Base-by-base conservation (phyloP, 1,284 basidiomycete genomes). In the Cutaneotrichosporon sp. region DNA sequence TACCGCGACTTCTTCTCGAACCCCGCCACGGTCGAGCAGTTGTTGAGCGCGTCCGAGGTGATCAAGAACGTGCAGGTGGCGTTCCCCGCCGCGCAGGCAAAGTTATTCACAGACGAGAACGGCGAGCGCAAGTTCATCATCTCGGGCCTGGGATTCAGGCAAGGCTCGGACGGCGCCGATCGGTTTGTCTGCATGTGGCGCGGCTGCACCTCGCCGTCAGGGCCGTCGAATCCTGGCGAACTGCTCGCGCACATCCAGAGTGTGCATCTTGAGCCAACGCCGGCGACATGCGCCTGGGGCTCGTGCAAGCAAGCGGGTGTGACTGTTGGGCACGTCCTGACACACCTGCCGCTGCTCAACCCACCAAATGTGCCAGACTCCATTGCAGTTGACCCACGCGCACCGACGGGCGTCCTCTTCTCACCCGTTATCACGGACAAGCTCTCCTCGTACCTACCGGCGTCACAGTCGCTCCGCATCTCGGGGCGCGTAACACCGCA, bases 61-160 rank as follows among this genome's bases (percentile, higher is more conserved):
- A 80, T 81, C 71, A 78, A 78, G 65, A 79, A 80, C 53, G 76
- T 80, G 21, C 74, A 73, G n/a, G 61, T 73, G 7, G 76, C 77
- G 10, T 77, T 80, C 62, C 76, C 76, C 0, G 77, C 77, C 1
- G 76, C 77, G 2, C 67, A 65, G 42, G 76, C 78, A 3, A 74
- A 73, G 63, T 65, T 76, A 8, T 74, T 71, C 69, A 59, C 65
- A 22, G 75, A 77, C 52, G 73, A 68, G 51, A 52, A 61, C 8
- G 77, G 77, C 1, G 63, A 66, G 40, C 70, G 76, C 50, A 75
- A 75, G 65, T 80, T 80, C 67, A 77, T 80, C 21, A 76, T 80
- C 65, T 73, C 75, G 7, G 76, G 78, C 5, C 70, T 80, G 49
- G 78, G 78, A 2, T 80, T 77, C 66, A 61, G 76, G 38, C 73